Base-by-base conservation (phyloP, 345 rosid species). In the Anastatica hierochuntica region DNA sequence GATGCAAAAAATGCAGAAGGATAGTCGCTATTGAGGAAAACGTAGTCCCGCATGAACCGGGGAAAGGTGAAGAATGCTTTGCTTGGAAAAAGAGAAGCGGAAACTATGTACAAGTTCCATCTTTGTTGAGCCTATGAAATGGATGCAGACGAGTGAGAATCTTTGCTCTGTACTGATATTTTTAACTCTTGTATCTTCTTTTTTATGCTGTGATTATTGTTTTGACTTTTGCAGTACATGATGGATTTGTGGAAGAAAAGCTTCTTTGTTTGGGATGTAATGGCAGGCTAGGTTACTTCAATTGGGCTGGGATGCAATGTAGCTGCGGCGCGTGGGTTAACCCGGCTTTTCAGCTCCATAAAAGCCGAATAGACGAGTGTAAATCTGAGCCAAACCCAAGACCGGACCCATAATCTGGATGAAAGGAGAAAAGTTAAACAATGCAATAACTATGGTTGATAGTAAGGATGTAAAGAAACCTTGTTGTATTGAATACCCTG, bases 281-380 rank as follows among this genome's bases (percentile, higher is more conserved):
- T 5, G 79, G 88, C 8, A 80, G 90, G 2, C 47, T 90, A 76
- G 98, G 96, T 20, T 68, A 62, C 14, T 90, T 87, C 74, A 87
- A 87, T 61, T 90, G 98, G 98, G 83, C 96, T 0, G 96, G 98
- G 11, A 78, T 87, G 77, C 98, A 90, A 45, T 90, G 98, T 77
- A 84, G 79, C 49, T 87, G 96, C 12, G 96, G 95, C 1, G 77
- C 94, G 1, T 90, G 98, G 98, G 76, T 82, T 49, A 84, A 82
- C 64, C 98, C 96, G 3, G 98, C 98, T 38, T 87, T 90, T 56
- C 95, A 90, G 58, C 72, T 90, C 45, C 87, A 83, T 59, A 88
- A 81, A 68, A 75, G 76, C 64, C 74, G 81, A 43, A 23, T 90
- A 40, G 97, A 90, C 26, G 88, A 90, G 72, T 67, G 71, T 51